Conservation (phyloP, 2,329 filamentous ascomycete genomes). For the Colletotrichum lini region DNA sequence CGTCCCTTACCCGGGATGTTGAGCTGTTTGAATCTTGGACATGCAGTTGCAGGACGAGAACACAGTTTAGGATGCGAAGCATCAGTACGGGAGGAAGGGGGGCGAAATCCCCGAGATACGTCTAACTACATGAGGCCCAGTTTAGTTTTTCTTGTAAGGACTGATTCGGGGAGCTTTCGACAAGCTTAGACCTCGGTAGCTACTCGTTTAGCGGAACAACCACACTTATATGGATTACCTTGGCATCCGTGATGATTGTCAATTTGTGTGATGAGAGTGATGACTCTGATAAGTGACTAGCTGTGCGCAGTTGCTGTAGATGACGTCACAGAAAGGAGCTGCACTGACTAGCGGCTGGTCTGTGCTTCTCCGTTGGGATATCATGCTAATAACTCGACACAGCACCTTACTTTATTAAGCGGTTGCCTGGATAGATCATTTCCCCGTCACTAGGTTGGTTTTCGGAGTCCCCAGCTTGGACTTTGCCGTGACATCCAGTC, state of each 20-base stretch:
- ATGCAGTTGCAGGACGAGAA: background rate
- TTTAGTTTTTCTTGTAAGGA: background rate
- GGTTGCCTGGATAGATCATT: background rate
- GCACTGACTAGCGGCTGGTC: slow-evolving; percentile 2
- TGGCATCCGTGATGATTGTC: background rate
- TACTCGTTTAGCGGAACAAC: background rate
- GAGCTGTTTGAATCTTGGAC: background rate
- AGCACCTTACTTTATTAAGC: background rate
- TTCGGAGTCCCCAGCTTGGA: background rate
- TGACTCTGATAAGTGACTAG: background rate
- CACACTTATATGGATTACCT: background rate
- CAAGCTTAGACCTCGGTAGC: slow-evolving; percentile 9
- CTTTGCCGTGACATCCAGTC: background rate
- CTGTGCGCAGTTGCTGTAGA: background rate
- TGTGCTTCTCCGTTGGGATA: background rate
- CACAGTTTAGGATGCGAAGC: background rate
- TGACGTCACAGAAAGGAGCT: slow-evolving; percentile 7
- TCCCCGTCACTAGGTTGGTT: background rate
- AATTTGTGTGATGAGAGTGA: background rate
- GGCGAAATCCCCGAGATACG: background rate
- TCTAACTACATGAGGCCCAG: background rate
- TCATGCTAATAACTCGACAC: background rate
- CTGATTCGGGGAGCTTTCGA: background rate
- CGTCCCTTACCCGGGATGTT: background rate
- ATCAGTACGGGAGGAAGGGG: too few species aligned